These are phyloP conservation scores for Termitomyces sp. DNA, from an alignment of 768 basidiomycete genomes.

Conservation along the genomic window DNA sequence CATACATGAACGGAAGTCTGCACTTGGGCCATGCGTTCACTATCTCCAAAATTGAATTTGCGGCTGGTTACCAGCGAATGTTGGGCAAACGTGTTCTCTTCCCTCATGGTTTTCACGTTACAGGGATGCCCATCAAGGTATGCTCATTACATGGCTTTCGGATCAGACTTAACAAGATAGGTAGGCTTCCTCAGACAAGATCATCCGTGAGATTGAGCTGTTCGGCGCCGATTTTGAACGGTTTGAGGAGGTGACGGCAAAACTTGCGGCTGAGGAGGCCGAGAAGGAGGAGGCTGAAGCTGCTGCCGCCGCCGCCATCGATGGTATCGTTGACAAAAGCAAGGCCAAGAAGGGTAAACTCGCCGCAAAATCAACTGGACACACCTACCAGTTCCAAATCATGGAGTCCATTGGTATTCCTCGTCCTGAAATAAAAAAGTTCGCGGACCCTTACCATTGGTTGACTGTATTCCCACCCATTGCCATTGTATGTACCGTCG, in stretches of 20 bases:
- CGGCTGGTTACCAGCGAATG: conserved; percentile 92
- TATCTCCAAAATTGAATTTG: conserved; percentile 96
- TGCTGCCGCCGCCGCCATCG: conserved; percentile 31
- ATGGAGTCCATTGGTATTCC: conserved; percentile 93
- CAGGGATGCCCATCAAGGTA: conserved; percentile 99
- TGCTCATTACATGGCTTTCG: conserved; percentile 18
- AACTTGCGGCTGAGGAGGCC: conserved; percentile 39
- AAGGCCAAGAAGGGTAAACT: conserved; percentile 97
- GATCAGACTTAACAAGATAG: neutral
- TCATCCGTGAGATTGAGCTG: conserved; percentile 93
- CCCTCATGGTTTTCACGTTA: conserved; percentile 97
- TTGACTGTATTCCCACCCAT: conserved; percentile 94
- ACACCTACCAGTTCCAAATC: conserved; percentile 98
- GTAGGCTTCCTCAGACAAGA: conserved; percentile 95
- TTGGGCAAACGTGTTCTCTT: conserved; percentile 91
- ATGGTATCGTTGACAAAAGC: conserved; percentile 44
- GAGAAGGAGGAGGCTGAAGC: conserved; percentile 35
- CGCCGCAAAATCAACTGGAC: conserved; percentile 86
- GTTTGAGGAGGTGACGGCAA: conserved; percentile 43
- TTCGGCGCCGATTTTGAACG: conserved; percentile 88
- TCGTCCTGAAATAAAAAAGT: conserved; percentile 86
- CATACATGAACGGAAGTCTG: conserved; percentile 98
- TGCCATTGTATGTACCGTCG: conserved; percentile 32
- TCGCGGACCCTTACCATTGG: conserved; percentile 95
- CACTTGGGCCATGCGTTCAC: conserved; percentile 98